phyloP scores from a whole-genome alignment of 225 moss, liverwort and hornwort genomes.

The Neckera pumila region DNA sequence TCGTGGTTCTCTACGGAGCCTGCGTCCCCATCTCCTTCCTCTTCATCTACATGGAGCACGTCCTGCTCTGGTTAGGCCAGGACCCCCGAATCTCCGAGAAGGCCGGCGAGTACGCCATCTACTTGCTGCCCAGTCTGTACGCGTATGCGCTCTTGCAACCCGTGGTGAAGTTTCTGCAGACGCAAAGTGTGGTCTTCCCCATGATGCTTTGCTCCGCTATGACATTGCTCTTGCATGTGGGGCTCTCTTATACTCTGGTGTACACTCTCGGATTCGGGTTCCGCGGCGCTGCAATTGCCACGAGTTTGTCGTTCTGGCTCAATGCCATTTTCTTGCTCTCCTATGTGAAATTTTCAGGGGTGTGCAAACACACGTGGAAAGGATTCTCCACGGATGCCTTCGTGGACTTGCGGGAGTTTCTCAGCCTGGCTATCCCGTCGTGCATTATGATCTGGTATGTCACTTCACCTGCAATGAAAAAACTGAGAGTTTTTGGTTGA shows the following conservation, averaged over 20 bases:
- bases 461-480: neutral
- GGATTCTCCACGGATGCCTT: slow-evolving; percentile 52
- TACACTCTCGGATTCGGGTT: slow-evolving; percentile 30
- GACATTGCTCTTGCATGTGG: slow-evolving; percentile 31
- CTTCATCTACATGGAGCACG: slow-evolving; percentile 62
- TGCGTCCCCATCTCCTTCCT: slow-evolving; percentile 69
- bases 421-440: slow-evolving; percentile 60
- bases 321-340: slow-evolving; percentile 17
- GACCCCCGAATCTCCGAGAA: slow-evolving; percentile 50
- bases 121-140: slow-evolving; percentile 58
- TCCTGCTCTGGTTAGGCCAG: slow-evolving; percentile 57
- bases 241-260: slow-evolving; percentile 18
- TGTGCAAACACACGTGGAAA: slow-evolving; percentile 46
- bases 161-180: slow-evolving; percentile 65
- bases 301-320: slow-evolving; percentile 45
- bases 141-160: slow-evolving; percentile 72
- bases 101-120: slow-evolving; percentile 65
- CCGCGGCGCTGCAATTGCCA: slow-evolving; percentile 46
- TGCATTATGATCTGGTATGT: slow-evolving; percentile 67
- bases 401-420: slow-evolving; percentile 21
- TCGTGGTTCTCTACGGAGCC: slow-evolving; percentile 49
- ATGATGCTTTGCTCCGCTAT: slow-evolving; percentile 36
- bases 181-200: slow-evolving; percentile 57
- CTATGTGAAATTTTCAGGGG: slow-evolving; percentile 36
- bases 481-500: neutral